These are phyloP conservation scores for Podaxis carcinomalis DNA, from an alignment of 768 basidiomycete species.

Conservation along the genomic window DNA sequence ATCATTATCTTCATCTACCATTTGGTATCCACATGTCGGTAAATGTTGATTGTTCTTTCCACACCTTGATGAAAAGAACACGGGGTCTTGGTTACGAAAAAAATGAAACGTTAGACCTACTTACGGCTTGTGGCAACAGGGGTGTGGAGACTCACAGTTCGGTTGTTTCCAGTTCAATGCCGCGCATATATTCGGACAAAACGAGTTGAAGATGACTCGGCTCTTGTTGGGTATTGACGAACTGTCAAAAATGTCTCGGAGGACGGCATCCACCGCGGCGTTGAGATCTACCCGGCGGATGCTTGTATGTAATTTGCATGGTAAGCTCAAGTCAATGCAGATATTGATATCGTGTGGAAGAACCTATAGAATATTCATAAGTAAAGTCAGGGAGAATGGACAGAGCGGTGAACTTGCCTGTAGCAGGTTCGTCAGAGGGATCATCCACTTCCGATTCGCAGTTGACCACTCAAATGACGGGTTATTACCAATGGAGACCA, in stretches of 20 bases:
- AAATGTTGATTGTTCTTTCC: slow-evolving; percentile 48
- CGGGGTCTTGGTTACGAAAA: slow-evolving; percentile 60
- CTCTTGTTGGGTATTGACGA: slow-evolving; percentile 46
- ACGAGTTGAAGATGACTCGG: slow-evolving; percentile 85
- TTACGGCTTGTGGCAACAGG: background rate
- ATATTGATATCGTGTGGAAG: slow-evolving; percentile 64
- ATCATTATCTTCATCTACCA: slow-evolving; percentile 31
- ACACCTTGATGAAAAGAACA: slow-evolving; percentile 90
- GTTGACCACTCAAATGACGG: slow-evolving; percentile 5
- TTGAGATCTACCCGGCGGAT: slow-evolving; percentile 70
- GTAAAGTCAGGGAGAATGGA: slow-evolving; percentile 5
- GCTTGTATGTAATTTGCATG: slow-evolving; percentile 41
- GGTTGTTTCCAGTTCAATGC: slow-evolving; percentile 99
- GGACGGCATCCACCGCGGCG: slow-evolving; percentile 76
- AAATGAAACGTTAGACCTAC: background rate
- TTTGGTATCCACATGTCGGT: slow-evolving; percentile 26
- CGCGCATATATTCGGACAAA: slow-evolving; percentile 84
- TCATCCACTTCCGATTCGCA: slow-evolving; percentile 38
- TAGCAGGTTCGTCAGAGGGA: slow-evolving; percentile 72
- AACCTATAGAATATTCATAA: slow-evolving; percentile 32
- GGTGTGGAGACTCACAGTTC: slow-evolving; percentile 62
- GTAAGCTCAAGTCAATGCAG: slow-evolving; percentile 79
- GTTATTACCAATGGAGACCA: slow-evolving; percentile 20
- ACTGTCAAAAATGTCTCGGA: slow-evolving; percentile 77
- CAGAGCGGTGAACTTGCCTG: slow-evolving; percentile 43